Conservation (phyloP, 2,329 filamentous ascomycete species). For the Colletotrichum aenigma region DNA sequence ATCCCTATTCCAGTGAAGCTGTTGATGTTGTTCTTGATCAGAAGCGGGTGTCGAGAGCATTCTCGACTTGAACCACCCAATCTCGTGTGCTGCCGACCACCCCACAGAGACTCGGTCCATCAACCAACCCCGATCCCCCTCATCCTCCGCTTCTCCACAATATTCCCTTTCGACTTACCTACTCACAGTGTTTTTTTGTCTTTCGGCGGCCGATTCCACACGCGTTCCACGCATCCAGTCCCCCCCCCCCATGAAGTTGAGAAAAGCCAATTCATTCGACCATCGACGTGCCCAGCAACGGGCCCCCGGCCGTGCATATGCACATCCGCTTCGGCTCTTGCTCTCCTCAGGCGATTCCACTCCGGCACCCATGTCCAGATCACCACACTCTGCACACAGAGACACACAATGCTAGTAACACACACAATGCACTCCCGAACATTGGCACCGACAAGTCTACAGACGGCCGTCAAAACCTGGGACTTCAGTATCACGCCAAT, state of each 20-base stretch:
- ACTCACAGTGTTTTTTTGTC: not conserved
- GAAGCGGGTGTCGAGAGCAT: not conserved
- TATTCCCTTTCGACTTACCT: not conserved
- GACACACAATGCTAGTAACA: not conserved
- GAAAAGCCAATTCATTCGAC: not conserved
- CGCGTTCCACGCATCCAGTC: not conserved
- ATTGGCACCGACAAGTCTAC: not conserved
- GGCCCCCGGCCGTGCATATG: not conserved
- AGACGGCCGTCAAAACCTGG: not conserved
- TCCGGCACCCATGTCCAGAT: not conserved
- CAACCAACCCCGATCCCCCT: not conserved
- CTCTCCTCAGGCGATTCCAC: not conserved
- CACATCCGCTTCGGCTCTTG: not conserved
- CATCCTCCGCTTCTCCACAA: conserved; percentile 2
- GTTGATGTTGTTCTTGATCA: not conserved
- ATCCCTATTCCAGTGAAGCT: not conserved
- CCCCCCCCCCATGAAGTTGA: not conserved
- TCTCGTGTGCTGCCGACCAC: not conserved
- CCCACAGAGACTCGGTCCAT: not conserved
- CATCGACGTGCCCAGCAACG: not conserved
- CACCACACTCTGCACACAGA: not conserved
- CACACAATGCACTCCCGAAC: not conserved
- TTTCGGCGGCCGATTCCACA: not conserved
- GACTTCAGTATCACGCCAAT: not conserved
- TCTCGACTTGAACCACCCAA: not conserved